Percentiles rank a stretch among this genome's conserved stretches.
phyloP scores from a whole-genome alignment of 371 early-diverging fungal genomes.

The Mucor piriformis region DNA sequence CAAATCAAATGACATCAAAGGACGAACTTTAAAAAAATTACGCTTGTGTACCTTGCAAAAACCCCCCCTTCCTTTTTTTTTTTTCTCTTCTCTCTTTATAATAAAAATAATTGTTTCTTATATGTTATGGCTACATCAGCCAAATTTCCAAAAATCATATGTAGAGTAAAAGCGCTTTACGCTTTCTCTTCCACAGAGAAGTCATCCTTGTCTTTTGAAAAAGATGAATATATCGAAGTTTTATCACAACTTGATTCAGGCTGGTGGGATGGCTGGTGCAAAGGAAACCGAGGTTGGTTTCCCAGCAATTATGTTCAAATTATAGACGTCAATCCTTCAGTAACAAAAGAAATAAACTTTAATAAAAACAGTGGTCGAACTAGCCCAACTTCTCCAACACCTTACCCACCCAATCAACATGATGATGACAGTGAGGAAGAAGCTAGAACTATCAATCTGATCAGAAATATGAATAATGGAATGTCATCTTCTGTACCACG shows the following conservation, averaged over 20 bases:
- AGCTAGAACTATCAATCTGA: conserved; percentile 7
- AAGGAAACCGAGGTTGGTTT: conserved; percentile 85
- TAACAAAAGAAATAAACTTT: not conserved
- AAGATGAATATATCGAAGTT: conserved; percentile 86
- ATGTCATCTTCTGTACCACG: not conserved
- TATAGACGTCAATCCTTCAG: conserved; percentile 31
- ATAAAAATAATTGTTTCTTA: conserved; percentile 1
- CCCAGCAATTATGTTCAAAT: conserved; percentile 84
- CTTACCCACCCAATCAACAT: not conserved
- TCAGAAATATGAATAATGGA: conserved; percentile 9
- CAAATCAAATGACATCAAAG: conserved; percentile 21
- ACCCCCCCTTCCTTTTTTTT: conserved; percentile 7
- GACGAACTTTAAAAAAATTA: conserved; percentile 12
- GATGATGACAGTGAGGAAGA: conserved; percentile 22
- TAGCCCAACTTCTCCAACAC: not conserved
- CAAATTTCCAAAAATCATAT: conserved; percentile 34
- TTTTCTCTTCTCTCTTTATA: not conserved
- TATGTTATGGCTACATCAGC: conserved; percentile 26
- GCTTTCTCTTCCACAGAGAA: conserved; percentile 75
- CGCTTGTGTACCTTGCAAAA: conserved; percentile 19
- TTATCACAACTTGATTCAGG: conserved; percentile 82
- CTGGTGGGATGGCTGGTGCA: conserved; percentile 91
- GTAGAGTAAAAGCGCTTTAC: conserved; percentile 67
- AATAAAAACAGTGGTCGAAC: not conserved
- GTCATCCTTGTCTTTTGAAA: conserved; percentile 76